phyloP scores from a whole-genome alignment of 1,284 basidiomycete species.

The Pseudozyma sp. region DNA sequence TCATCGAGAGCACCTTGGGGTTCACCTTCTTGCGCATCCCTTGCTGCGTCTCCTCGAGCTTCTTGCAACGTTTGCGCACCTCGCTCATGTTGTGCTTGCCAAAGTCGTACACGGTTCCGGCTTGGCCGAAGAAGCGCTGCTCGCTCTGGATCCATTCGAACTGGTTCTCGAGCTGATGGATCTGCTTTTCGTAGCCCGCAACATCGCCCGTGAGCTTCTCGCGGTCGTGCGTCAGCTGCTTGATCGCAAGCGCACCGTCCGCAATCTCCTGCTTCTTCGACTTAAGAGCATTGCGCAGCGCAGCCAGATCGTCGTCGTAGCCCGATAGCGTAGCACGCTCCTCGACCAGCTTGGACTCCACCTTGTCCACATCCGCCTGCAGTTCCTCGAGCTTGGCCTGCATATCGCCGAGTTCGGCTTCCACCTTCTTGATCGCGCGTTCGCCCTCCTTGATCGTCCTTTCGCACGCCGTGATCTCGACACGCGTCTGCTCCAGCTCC shows the following conservation, averaged over 20 bases:
- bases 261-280: slow-evolving; percentile 81
- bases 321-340: slow-evolving; percentile 86
- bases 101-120: slow-evolving; percentile 87
- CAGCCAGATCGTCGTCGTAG: slow-evolving; percentile 87
- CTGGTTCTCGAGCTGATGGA: slow-evolving; percentile 78
- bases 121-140: slow-evolving; percentile 81
- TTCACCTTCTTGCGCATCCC: slow-evolving; percentile 95
- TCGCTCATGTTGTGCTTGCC: slow-evolving; percentile 76
- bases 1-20: slow-evolving; percentile 93
- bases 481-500: slow-evolving; percentile 87
- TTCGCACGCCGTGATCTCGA: slow-evolving; percentile 78
- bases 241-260: slow-evolving; percentile 79
- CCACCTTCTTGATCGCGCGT: slow-evolving; percentile 74
- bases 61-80: slow-evolving; percentile 77
- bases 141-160: slow-evolving; percentile 91
- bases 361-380: slow-evolving; percentile 76
- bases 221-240: slow-evolving; percentile 74
- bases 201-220: slow-evolving; percentile 72
- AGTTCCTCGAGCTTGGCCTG: slow-evolving; percentile 74
- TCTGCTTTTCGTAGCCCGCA: slow-evolving; percentile 60
- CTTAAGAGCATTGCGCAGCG: slow-evolving; percentile 83
- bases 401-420: slow-evolving; percentile 77
- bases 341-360: slow-evolving; percentile 80
- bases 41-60: slow-evolving; percentile 83
- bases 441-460: slow-evolving; percentile 76